phyloP scores from a whole-genome alignment of 2,329 filamentous ascomycete species.

The Cordyceps militaris region DNA sequence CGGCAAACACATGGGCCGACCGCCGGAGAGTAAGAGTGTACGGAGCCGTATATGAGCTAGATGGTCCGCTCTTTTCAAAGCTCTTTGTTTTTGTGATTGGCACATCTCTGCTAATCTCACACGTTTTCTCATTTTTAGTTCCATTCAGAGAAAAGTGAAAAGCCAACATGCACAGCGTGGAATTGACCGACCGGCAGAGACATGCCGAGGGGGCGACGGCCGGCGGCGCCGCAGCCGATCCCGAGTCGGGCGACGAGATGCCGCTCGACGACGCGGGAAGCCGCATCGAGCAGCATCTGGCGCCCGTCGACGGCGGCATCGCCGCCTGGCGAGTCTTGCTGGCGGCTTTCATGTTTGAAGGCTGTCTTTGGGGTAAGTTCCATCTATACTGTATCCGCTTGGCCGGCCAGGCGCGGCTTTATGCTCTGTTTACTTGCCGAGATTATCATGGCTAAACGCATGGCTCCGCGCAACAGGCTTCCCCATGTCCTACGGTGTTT shows the following conservation, averaged over 20 bases:
- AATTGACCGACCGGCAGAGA: not conserved
- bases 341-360: slow-evolving; percentile 20
- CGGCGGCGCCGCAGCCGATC: not conserved
- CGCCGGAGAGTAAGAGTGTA: not conserved
- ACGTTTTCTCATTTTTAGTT: not conserved
- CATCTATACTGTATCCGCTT: not conserved
- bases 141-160: not conserved
- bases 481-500: slow-evolving; percentile 23
- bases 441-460: no score
- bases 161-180: not conserved
- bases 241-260: not conserved
- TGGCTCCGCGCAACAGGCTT: slow-evolving; percentile 19
- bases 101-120: not conserved
- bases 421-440: no score
- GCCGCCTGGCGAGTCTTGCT: slow-evolving; percentile 20
- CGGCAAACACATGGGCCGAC: not conserved
- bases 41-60: no score
- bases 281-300: not conserved
- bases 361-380: slow-evolving; percentile 19
- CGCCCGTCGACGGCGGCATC: slow-evolving; percentile 20
- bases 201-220: not conserved
- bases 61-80: not conserved
- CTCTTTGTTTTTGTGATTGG: not conserved
- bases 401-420: no score
- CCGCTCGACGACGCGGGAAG: not conserved